Evolutionary conservation across 1,284 basidiomycete species (phyloP).

Genomic region (Moniliophthora roreri): DNA sequence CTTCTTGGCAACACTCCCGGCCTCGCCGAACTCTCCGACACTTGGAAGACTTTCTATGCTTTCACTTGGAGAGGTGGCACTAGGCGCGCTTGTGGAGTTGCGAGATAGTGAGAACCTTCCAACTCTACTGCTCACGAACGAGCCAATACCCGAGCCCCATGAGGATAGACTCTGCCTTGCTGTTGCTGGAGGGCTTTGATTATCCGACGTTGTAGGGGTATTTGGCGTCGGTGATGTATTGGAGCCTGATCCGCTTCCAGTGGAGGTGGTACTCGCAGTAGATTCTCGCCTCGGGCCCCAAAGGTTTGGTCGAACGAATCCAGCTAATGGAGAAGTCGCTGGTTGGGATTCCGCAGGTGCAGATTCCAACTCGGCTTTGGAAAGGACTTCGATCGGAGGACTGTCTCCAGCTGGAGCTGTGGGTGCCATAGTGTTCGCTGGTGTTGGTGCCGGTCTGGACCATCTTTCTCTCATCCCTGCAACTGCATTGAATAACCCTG

Average conservation of each 20-base stretch:
- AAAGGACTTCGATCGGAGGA: constrained; percentile 10
- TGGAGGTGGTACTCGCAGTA: background rate
- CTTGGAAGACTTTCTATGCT: no score
- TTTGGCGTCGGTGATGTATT: background rate
- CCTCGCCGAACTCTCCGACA: no score
- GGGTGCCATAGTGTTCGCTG: constrained; percentile 16
- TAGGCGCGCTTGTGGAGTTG: background rate
- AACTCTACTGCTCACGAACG: constrained; percentile 11
- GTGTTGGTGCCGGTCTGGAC: constrained; percentile 48
- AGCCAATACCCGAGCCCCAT: constrained; percentile 14
- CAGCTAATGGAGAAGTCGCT: background rate
- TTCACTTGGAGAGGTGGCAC: background rate
- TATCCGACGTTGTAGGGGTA: background rate
- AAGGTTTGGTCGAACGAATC: constrained; percentile 3
- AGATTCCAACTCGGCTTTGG: constrained; percentile 11
- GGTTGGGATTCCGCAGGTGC: constrained; percentile 1
- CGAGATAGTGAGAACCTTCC: constrained; percentile 14
- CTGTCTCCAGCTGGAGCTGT: background rate
- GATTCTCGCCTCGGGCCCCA: constrained; percentile 8
- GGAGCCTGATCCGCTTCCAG: background rate
- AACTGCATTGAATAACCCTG: constrained; percentile 85
- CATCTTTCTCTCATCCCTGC: constrained; percentile 82
- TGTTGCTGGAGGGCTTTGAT: background rate
- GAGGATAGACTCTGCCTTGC: constrained; percentile 1
- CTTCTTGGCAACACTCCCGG: no score